Base-by-base conservation (phyloP, 2,329 filamentous ascomycete species). In the Pyricularia sp. region DNA sequence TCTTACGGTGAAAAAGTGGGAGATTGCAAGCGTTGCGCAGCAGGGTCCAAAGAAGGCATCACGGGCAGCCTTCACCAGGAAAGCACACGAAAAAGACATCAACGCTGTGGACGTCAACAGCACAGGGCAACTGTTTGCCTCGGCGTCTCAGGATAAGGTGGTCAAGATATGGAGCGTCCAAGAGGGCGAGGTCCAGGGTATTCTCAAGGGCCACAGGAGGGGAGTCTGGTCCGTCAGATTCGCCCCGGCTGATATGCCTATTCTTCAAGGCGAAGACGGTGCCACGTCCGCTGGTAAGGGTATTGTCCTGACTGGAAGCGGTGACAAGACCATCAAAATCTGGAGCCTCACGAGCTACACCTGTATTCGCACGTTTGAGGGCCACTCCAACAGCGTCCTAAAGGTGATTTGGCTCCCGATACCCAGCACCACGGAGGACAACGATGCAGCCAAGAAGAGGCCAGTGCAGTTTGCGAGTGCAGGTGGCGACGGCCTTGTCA, bases 61-160 rank as follows among this genome's bases (percentile, higher is more conserved):
- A 11, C 83, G 88, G 73, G 92, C 92, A 59, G 80, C 89, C 4
- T 99, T 92, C 78, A 98, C 95, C 0, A 88, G 95, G 69, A 97
- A 97, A 79, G 95, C 95, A 0, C 95, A 99, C 79, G 95, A 99
- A 76, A 99, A 99, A 77, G 95, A 99, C 73, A 99, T 99, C 79
- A 99, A 99, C 74, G 93, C 95, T 2, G 86, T 99, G 67, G 93
- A 96, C 72, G 85, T 95, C 12, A 92, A 93, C 72, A 85, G 88
- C 26, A 84, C 86, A 1, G 88, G 87, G 4, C 87, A 89, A n/a
- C 80, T 97, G 0, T 98, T 99, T 76, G 96, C 94, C 3, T 97
- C 95, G 0, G 94, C 95, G 33, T 98, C 94, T 5, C 95, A 99
- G 79, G 95, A 99, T 78, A 92, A 93, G 73, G 96, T 93, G 0